phyloP scores from a whole-genome alignment of 2,329 filamentous ascomycete genomes.

The Lecanoromycetidae sp. region DNA sequence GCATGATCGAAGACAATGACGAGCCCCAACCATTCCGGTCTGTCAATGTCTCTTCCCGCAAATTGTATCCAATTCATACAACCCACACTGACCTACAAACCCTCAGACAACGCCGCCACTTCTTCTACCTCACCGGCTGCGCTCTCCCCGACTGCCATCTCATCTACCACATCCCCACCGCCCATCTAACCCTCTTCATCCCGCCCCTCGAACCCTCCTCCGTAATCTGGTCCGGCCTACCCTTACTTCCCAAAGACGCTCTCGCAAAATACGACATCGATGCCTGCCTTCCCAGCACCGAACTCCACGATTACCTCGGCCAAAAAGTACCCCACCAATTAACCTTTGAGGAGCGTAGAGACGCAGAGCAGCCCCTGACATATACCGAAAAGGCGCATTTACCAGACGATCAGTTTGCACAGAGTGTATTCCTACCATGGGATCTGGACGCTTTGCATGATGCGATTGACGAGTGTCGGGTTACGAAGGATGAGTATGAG shows the following conservation, averaged over 20 bases:
- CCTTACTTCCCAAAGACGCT: slow-evolving; percentile 64
- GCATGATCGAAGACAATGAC: slow-evolving; percentile 81
- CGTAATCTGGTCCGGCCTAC: slow-evolving; percentile 88
- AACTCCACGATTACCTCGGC: slow-evolving; percentile 30
- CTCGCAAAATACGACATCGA: slow-evolving; percentile 70
- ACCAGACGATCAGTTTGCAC: slow-evolving; percentile 5
- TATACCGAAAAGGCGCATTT: slow-evolving; percentile 1
- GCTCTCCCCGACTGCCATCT: slow-evolving; percentile 67
- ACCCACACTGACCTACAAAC: neutral
- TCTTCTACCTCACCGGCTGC: slow-evolving; percentile 89
- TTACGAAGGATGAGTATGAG: slow-evolving; percentile 78
- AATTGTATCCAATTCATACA: too few relatives aligned
- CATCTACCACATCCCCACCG: slow-evolving; percentile 64
- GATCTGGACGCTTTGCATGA: slow-evolving; percentile 40
- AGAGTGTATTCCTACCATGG: slow-evolving; percentile 3
- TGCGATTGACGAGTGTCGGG: slow-evolving; percentile 68
- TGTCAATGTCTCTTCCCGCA: slow-evolving; percentile 13
- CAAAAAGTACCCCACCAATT: slow-evolving; percentile 28
- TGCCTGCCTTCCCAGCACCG: slow-evolving; percentile 54
- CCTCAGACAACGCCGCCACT: slow-evolving; percentile 72
- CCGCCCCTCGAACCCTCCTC: slow-evolving; percentile 75
- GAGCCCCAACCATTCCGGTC: slow-evolving; percentile 69
- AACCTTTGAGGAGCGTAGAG: neutral
- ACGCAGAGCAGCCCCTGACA: neutral
- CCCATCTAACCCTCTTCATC: slow-evolving; percentile 75